Evolutionary conservation across 306 rosid species (phyloP).

Genomic region (Psophocarpus tetragonolobus): DNA sequence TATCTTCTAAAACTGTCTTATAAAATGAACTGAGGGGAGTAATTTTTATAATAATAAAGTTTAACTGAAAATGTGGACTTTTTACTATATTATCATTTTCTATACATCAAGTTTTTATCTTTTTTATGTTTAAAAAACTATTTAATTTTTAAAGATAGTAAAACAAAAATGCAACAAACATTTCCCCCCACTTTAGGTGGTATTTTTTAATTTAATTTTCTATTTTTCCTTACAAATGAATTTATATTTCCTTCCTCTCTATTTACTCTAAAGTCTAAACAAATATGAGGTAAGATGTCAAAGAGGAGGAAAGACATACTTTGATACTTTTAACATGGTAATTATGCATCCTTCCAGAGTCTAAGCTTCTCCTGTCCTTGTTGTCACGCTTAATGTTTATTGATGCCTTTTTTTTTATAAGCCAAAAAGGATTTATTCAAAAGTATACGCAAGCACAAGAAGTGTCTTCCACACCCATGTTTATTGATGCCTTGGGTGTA

Average conservation of each 20-base stretch:
- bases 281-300: not conserved
- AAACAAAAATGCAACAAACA: not conserved
- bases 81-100: not conserved
- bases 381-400: not conserved
- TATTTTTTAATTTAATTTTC: too few relatives aligned
- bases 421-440: too few relatives aligned
- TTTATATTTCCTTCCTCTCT: not conserved
- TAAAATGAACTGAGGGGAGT: too few relatives aligned
- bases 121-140: not conserved
- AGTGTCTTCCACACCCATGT: too few relatives aligned
- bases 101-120: not conserved
- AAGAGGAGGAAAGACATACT: not conserved
- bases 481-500: conserved; percentile 15
- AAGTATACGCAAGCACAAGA: too few relatives aligned
- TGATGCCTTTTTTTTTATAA: too few relatives aligned
- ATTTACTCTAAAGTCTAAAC: not conserved
- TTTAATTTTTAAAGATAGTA: not conserved
- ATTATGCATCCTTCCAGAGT: not conserved
- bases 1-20: too few relatives aligned
- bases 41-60: not conserved
- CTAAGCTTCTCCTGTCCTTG: not conserved
- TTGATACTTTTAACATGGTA: conserved; percentile 11
- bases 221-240: too few relatives aligned
- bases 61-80: not conserved
- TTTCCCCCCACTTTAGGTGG: not conserved